Evolutionary conservation across 106 monocot species (phyloP), one percentile per base, ranked within the genome.

Genomic region (Dioscorea alata): DNA sequence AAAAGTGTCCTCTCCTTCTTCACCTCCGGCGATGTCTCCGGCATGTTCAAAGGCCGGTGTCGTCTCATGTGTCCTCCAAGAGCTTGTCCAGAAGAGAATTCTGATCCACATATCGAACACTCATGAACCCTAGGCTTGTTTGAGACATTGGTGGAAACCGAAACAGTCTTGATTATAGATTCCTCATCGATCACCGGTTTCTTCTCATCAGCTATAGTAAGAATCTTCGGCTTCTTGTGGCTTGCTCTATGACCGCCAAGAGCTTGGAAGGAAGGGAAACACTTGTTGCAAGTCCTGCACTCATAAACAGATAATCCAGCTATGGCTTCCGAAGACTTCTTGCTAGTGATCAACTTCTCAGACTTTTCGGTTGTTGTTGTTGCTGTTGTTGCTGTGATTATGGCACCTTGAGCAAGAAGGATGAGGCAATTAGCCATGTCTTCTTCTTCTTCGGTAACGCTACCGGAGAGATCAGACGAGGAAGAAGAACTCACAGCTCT

Each of bases 1-100:
- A 91, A 35, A 25, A 83, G 7, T 7, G 10, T 78, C 74, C 68
- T 78, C 67, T 83, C 65, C 69, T 81, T 77, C 71, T 84, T 82
- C 12, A 9, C 42, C 42, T 23, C 8, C 53, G 64, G 4, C 58
- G 51, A 7, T 61, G 8, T n/a, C 42, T 56, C 34, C 8, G 42
- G 20, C 16, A 24, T 22, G 65, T 57, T 32, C 20, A 67, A 4
- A 61, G 85, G 73, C 68, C 86, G 62, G 91, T 96, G 95, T 66
- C 95, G 76, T 60, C 91, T 78, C 95, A 96, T 96, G 77, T 96
- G 95, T 6, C 95, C 95, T n/a, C 95, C 95, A 8, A 96, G 77
- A 0, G 95, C 95, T 69, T 96, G 91, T 12, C 95, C 95, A 3
- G 91, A 88, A 13, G 83, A 75, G 78, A 96, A 96, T 67, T 86